These are phyloP conservation scores for Ceratobasidium sp. DNA, from an alignment of 1,284 basidiomycete species.

Conservation along the genomic window DNA sequence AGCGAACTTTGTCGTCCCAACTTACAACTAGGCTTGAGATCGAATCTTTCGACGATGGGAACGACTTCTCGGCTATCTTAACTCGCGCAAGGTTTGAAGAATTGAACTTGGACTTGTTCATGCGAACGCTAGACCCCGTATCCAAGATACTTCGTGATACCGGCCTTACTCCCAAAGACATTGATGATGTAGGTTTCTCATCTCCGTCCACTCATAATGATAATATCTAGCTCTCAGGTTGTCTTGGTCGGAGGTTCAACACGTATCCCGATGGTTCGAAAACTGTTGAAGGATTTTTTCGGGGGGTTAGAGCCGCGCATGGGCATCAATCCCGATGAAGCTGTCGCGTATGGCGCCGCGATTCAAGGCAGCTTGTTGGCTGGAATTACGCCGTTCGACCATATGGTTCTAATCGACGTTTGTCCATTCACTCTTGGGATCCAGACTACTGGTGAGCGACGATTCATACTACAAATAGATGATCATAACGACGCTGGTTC, in stretches of 20 bases:
- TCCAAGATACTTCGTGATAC: constrained; percentile 66
- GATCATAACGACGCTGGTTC: no score
- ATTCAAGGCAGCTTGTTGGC: constrained; percentile 84
- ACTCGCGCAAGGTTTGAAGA: constrained; percentile 73
- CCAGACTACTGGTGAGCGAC: constrained; percentile 63
- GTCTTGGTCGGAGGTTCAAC: constrained; percentile 71
- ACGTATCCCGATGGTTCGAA: constrained; percentile 70
- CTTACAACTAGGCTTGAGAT: constrained; percentile 70
- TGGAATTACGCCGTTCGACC: constrained; percentile 58
- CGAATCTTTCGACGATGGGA: constrained; percentile 69
- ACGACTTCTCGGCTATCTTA: constrained; percentile 66
- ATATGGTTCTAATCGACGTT: constrained; percentile 63
- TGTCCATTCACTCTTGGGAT: constrained; percentile 65
- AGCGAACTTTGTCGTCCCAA: constrained; percentile 68
- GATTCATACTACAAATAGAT: no score
- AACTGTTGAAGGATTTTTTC: constrained; percentile 67
- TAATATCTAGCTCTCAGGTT: constrained; percentile 62
- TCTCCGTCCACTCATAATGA: no score
- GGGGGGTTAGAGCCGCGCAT: constrained; percentile 63
- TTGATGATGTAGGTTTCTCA: constrained; percentile 58
- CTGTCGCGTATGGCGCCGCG: constrained; percentile 98
- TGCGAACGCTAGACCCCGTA: constrained; percentile 70
- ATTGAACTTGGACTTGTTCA: constrained; percentile 72
- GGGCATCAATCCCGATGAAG: constrained; percentile 98
- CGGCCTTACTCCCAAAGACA: constrained; percentile 58